A percentile compares a stretch with the other conserved stretches of the same genome.
Evolutionary conservation across 352 stramenopile species (phyloP).

Genomic region (Phytophthora quininea): DNA sequence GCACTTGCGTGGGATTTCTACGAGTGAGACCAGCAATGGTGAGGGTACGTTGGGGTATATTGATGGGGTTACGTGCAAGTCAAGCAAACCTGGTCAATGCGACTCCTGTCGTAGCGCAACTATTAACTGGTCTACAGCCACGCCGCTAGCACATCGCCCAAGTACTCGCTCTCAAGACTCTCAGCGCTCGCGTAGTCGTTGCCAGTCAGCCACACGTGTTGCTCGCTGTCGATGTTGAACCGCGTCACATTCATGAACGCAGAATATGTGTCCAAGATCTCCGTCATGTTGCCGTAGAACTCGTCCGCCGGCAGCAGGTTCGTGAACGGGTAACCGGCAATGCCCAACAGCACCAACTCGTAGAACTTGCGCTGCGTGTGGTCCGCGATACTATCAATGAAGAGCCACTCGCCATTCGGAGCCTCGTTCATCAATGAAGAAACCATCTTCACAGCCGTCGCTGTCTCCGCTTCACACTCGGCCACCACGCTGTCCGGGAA

Average conservation of each 20-base stretch:
- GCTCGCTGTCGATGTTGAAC: constrained; percentile 20
- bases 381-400: constrained; percentile 52
- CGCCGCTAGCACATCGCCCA: constrained; percentile 8
- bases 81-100: too few relatives aligned
- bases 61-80: too few relatives aligned
- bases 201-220: constrained; percentile 23
- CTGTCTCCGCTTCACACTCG: constrained; percentile 35
- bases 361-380: constrained; percentile 56
- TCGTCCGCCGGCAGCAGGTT: constrained; percentile 33
- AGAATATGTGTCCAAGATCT: constrained; percentile 35
- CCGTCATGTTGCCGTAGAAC: constrained; percentile 39
- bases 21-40: too few relatives aligned
- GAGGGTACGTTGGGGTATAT: too few relatives aligned
- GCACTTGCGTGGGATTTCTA: too few relatives aligned
- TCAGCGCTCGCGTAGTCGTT: constrained; percentile 11
- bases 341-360: constrained; percentile 39
- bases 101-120: too few relatives aligned
- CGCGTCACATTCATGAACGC: constrained; percentile 14
- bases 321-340: constrained; percentile 47
- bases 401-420: constrained; percentile 44
- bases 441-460: constrained; percentile 36
- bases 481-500: constrained; percentile 21
- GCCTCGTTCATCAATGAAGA: constrained; percentile 34
- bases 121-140: background rate
- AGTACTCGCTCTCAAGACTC: background rate